Base-by-base conservation (phyloP, 306 rosid species). In the Prunus kanzakura region DNA sequence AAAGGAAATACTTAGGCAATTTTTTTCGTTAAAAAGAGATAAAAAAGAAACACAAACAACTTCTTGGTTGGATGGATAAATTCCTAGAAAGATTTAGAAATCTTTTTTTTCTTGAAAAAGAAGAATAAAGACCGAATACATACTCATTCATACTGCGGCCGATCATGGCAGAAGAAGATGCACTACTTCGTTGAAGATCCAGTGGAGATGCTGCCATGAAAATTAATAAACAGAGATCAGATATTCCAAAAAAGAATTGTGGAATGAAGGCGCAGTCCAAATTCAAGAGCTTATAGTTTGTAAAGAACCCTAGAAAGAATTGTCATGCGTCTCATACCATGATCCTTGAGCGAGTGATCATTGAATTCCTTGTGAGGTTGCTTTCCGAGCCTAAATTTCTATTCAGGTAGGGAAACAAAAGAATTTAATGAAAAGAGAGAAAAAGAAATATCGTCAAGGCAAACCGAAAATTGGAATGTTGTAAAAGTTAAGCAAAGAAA, bases 341-440 rank as follows among this genome's bases (percentile, higher is more conserved):
- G 77, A 20, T 82, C 97, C 91, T 96, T 96, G 67, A 96, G 84
- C 10, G 99, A 87, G 81, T 96, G 99, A 72, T 96, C 99, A 75
- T 83, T 96, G 89, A 91, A 96, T 78, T 96, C 99, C 88, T 96
- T 96, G 90, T 96, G 99, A 75, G 99, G 98, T 77, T 96, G 99
- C 90, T 96, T 96, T 16, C 99, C 99, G 67, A 96, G 98, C 90
- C 99, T 91, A 77, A 90, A 96, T 79, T 96, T 96, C 97, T 89
- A 73, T 73, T 76, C 35, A 69, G 76, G 79, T 74, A 80, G 75
- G 47, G 32, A 74, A 71, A 83, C 30, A 81, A 19, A 18, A 54
- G 46, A 63, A 63, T 29, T 54, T 69, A 73, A 61, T 46, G 74
- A 82, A 62, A 87, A 49, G n/a, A 76, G 11, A 5, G 20, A 30